phyloP scores from a whole-genome alignment of 805 yeast genomes.

The Candida ovalis region DNA sequence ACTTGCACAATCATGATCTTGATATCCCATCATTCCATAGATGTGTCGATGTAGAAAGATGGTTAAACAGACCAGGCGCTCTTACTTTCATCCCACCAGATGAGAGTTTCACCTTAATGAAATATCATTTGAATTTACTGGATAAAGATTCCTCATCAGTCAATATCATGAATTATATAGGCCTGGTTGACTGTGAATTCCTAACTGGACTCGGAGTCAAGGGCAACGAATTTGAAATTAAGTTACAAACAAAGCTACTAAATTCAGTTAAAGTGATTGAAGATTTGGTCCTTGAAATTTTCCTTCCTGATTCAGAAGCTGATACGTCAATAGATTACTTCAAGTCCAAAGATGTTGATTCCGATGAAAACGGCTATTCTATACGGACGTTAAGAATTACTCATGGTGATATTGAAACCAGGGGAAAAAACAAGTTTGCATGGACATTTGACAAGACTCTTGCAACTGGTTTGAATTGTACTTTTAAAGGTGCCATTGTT shows the following conservation, averaged over 20 bases:
- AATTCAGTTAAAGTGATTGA: slow-evolving; percentile 46
- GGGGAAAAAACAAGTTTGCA: slow-evolving; percentile 48
- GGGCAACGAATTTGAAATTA: slow-evolving; percentile 61
- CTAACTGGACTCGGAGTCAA: slow-evolving; percentile 48
- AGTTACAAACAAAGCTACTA: slow-evolving; percentile 43
- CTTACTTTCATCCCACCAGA: slow-evolving; percentile 85
- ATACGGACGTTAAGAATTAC: slow-evolving; percentile 63
- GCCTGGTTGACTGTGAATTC: slow-evolving; percentile 54
- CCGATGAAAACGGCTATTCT: slow-evolving; percentile 22
- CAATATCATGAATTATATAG: slow-evolving; percentile 34
- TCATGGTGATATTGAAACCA: slow-evolving; percentile 67
- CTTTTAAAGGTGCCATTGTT: slow-evolving; percentile 52
- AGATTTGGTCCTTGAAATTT: slow-evolving; percentile 38
- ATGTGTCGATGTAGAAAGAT: slow-evolving; percentile 54
- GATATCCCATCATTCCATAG: slow-evolving; percentile 66
- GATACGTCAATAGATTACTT: not conserved
- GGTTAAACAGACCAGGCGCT: slow-evolving; percentile 43
- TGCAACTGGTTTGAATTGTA: slow-evolving; percentile 62
- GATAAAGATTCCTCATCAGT: slow-evolving; percentile 18
- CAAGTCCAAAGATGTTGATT: slow-evolving; percentile 10
- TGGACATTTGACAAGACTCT: slow-evolving; percentile 66
- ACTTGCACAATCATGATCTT: slow-evolving; percentile 42
- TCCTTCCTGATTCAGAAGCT: slow-evolving; percentile 19
- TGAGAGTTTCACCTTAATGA: slow-evolving; percentile 61
- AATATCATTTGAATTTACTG: slow-evolving; percentile 56